Base-by-base conservation (phyloP, 371 early-diverging fungal genomes). In the Mortierella sp. region DNA sequence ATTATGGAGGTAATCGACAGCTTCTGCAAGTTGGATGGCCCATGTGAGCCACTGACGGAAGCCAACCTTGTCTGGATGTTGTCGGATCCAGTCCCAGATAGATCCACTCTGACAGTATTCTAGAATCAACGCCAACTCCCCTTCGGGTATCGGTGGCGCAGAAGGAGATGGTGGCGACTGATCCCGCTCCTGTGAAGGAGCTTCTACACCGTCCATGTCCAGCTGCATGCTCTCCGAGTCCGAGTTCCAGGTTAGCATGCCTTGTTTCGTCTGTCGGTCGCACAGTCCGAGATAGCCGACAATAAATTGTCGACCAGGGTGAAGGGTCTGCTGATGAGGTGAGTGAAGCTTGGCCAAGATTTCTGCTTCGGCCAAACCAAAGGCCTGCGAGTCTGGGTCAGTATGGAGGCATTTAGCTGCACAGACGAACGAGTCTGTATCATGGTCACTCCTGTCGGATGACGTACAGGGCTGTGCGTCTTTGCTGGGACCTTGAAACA, bases 21-120 rank as follows among this genome's bases (percentile, higher is more conserved):
- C 94, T 19, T 83, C 66, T 0, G 90, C 79, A 25, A 95, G 81
- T 81, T 95, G 92, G 1, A 86, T 62, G 1, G 92, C 88, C 94
- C 94, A 94, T 46, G 81, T 69, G 29, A 88, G 55, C 90, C 90
- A 94, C 57, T 89, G 81, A 37, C 81, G 83, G 7, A 84, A 79
- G 14, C 89, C 91, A 52, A 93, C 84, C 11, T 68, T 66, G 19
- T 82, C 82, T 45, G 81, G 83, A 57, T 91, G 68, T 48, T 64
- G 74, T 18, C 64, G 59, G 65, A 91, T 84, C 84, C 87, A 94
- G 67, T 85, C 84, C 92, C 90, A 92, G 80, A 92, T 80, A 52
- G 86, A 79, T 14, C 93, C 93, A 43, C 83, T 62, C 48, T 84
- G 84, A 64, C 86, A 85, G 66, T 85, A 85, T 80, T 93, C 93